A percentile compares a stretch with the other conserved stretches of the same genome.
Conservation (phyloP, 1,284 basidiomycete species). For the Vanrija sp. region DNA sequence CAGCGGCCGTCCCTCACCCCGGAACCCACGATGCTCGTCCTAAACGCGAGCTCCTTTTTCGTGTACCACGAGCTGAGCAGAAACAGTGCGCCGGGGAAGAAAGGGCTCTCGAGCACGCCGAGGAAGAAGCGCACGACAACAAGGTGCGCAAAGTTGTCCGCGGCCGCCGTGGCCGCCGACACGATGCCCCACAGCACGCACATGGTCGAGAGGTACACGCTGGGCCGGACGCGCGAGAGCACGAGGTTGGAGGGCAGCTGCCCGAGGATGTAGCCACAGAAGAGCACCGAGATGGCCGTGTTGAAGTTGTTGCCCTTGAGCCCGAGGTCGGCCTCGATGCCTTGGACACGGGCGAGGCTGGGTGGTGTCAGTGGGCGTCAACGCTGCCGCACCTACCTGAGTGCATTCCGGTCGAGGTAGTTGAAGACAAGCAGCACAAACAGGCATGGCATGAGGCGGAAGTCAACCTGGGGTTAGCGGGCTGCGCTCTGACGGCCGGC, state of each 20-base stretch:
- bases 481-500: too few species aligned
- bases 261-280: conserved; percentile 42
- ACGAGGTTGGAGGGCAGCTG: conserved; percentile 42
- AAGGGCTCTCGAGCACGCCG: conserved; percentile 26
- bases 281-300: conserved; percentile 44
- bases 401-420: conserved; percentile 43
- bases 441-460: conserved; percentile 22
- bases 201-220: conserved; percentile 19
- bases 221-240: conserved; percentile 8
- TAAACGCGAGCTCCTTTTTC: conserved; percentile 17
- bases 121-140: conserved; percentile 35
- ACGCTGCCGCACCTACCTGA: conserved; percentile 15
- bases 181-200: conserved; percentile 16
- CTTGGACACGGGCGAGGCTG: conserved; percentile 17
- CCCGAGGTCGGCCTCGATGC: conserved; percentile 30
- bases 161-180: conserved; percentile 8
- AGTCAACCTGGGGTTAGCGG: conserved; percentile 16
- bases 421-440: conserved; percentile 39
- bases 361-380: too few species aligned
- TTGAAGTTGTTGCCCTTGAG: conserved; percentile 32
- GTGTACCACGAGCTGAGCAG: conserved; percentile 27
- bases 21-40: background rate
- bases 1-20: background rate
- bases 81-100: conserved; percentile 32
- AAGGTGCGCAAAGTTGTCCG: conserved; percentile 13